Base-by-base conservation (phyloP, 164 flowering plant genomes). In the Nymphaea colorata region DNA sequence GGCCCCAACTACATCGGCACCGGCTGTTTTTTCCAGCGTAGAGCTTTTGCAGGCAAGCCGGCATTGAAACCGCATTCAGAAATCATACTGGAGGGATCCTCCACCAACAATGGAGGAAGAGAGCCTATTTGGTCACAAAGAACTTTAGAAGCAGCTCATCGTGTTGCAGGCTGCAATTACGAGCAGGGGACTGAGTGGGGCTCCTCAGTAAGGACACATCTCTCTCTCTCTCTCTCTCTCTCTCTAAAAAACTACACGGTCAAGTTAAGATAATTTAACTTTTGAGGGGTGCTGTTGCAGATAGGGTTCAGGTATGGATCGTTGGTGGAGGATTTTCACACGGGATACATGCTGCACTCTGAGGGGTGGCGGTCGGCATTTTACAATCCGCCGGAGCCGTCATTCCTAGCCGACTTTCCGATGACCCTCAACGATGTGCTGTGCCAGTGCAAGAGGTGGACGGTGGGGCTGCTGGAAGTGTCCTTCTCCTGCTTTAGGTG, bases 281-380 rank as follows among this genome's bases (percentile, higher is more conserved):
- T 25, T 25, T 25, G 36, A 25, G 36, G 36, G 36, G 0, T 25
- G 36, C 36, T 25, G 41, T 44, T 61, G 60, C 41, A 88, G 97
- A 68, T 89, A 61, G 98, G 97, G 0, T 85, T 91, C 64, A 75
- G 86, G 64, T 91, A 89, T 68, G 98, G 98, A 10, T 87, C 95
- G 0, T 68, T 88, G 44, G 79, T 78, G 0, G 98, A 94, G 79
- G 98, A 94, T 75, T 85, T 70, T 68, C 79, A 76, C 75, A 88
- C 96, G 0, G 97, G 98, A 4, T 89, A 79, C 69, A 71, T 73
- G 36, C 70, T 91, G 55, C 84, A 85, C 3, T 85, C 90, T 44
- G 85, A 89, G 67, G 97, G 98, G 44, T 94, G 98, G 98, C 76
- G 69, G 62, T 74, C 84, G 0, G 64, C 82, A 4, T 86, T 89